Evolutionary conservation across 495 filamentous ascomycete genomes (phyloP).

Genomic region (Talaromyces stipitatus): DNA sequence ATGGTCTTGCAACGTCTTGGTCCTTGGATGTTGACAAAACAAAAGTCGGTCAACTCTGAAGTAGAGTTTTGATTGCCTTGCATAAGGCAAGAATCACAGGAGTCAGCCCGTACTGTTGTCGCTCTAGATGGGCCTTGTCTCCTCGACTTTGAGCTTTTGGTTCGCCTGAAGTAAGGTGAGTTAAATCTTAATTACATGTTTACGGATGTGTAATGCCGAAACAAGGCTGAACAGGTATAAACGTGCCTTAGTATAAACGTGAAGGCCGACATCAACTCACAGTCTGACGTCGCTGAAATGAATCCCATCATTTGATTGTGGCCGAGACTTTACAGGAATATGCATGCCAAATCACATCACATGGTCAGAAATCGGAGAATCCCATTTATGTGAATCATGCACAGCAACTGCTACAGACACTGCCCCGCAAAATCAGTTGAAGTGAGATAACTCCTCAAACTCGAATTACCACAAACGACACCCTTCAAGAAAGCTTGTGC

Average conservation of each 20-base stretch:
- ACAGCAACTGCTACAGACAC: conserved; percentile 16
- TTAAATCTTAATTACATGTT: neutral
- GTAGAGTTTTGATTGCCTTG: neutral
- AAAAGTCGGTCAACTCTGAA: too few species aligned
- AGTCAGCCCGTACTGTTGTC: too few species aligned
- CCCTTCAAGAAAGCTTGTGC: conserved; percentile 57
- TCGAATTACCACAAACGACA: conserved; percentile 34
- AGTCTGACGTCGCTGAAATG: too few species aligned
- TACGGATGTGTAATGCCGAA: neutral
- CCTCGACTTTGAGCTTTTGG: neutral
- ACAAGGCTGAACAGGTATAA: neutral
- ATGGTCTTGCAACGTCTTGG: too few species aligned
- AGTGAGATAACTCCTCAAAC: conserved; percentile 24
- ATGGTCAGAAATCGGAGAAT: too few species aligned
- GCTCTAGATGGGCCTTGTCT: too few species aligned
- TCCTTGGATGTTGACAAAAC: too few species aligned
- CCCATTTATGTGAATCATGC: too few species aligned
- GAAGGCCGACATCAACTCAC: too few species aligned
- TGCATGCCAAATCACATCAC: neutral
- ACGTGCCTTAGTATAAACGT: neutral
- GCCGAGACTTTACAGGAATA: neutral
- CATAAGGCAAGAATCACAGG: too few species aligned
- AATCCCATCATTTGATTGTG: too few species aligned
- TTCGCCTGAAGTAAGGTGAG: neutral
- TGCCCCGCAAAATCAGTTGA: conserved; percentile 22